Evolutionary conservation across 2,329 filamentous ascomycete genomes (phyloP).

Genomic region (Talaromyces pinophilus): DNA sequence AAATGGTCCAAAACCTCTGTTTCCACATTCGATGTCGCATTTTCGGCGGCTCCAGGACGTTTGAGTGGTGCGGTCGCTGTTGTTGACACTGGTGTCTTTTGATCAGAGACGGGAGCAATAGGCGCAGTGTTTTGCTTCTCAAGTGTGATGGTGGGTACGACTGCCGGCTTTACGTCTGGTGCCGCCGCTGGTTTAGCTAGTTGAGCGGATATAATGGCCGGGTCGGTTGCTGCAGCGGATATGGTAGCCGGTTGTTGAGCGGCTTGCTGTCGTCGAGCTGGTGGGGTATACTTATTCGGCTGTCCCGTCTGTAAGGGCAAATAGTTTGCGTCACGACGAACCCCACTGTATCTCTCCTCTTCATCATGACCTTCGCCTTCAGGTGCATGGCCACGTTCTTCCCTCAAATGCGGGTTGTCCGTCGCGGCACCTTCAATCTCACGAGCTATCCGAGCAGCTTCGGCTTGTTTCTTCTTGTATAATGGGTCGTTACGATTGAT

Average conservation of each 20-base stretch:
- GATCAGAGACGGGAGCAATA: constrained; percentile 41
- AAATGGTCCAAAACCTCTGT: constrained; percentile 63
- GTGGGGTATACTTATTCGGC: constrained; percentile 81
- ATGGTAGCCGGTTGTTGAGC: constrained; percentile 65
- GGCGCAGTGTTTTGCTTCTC: constrained; percentile 49
- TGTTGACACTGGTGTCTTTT: constrained; percentile 15
- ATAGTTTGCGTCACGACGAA: constrained; percentile 66
- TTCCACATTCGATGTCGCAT: constrained; percentile 62
- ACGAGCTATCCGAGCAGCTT: constrained; percentile 78
- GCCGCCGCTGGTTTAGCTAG: constrained; percentile 42
- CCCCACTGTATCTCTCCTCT: constrained; percentile 96
- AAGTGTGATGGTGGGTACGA: constrained; percentile 15
- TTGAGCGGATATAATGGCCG: constrained; percentile 88
- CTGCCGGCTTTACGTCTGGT: constrained; percentile 32
- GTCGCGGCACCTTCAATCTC: constrained; percentile 81
- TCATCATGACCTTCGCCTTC: constrained; percentile 73
- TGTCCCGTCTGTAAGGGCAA: constrained; percentile 64
- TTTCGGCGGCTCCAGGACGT: constrained; percentile 47
- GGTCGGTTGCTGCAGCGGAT: constrained; percentile 75
- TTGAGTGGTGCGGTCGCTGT: constrained; percentile 19
- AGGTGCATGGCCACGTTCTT: constrained; percentile 75
- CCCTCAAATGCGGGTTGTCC: constrained; percentile 79
- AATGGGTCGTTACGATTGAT: constrained; percentile 83
- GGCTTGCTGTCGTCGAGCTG: constrained; percentile 78
- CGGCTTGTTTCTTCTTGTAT: constrained; percentile 74